Percentiles rank a stretch among this genome's conserved stretches.
Evolutionary conservation across 108 stramenopile genomes (phyloP).

Genomic region (Mayamaea pseudoterrestris): DNA sequence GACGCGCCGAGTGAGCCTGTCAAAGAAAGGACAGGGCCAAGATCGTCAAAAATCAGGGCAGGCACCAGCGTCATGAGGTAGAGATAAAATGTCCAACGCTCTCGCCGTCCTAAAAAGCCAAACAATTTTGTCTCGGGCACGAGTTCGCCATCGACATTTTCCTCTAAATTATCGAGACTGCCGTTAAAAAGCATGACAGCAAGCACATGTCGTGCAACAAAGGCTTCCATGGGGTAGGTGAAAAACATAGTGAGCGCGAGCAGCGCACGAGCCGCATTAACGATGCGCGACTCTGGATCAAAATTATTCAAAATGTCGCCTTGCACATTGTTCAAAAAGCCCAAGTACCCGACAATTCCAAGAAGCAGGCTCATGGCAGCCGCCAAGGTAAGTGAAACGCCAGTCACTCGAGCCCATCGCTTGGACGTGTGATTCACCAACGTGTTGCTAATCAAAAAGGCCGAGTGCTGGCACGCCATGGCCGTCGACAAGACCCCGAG

Average conservation of each 20-base stretch:
- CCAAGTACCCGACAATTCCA: constrained; percentile 64
- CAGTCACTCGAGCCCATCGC: constrained; percentile 56
- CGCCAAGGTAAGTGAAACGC: constrained; percentile 27
- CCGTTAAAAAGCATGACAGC: constrained; percentile 51
- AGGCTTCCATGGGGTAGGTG: constrained; percentile 51
- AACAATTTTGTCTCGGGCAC: constrained; percentile 21
- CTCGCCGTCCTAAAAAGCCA: constrained; percentile 30
- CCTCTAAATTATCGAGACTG: constrained; percentile 49
- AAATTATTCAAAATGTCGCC: constrained; percentile 79
- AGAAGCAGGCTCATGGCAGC: constrained; percentile 37
- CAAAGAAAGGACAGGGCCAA: constrained; percentile 67
- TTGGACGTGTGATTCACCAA: constrained; percentile 31
- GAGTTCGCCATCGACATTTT: constrained; percentile 3
- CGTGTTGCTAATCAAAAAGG: constrained; percentile 61
- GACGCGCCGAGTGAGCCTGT: constrained; percentile 69
- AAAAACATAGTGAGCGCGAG: constrained; percentile 81
- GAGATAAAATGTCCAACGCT: constrained; percentile 35
- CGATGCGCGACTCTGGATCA: constrained; percentile 28
- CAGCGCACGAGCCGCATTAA: constrained; percentile 42
- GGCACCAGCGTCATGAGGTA: constrained; percentile 55
- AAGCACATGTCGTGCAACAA: constrained; percentile 72
- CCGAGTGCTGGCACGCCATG: constrained; percentile 81
- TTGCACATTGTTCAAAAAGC: constrained; percentile 56
- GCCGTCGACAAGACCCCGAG: constrained; percentile 68
- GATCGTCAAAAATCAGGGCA: constrained; percentile 56